Evolutionary conservation across 1,284 basidiomycete genomes (phyloP), one percentile per base, ranked within the genome.

Genomic region (Cystodermella granulosa): DNA sequence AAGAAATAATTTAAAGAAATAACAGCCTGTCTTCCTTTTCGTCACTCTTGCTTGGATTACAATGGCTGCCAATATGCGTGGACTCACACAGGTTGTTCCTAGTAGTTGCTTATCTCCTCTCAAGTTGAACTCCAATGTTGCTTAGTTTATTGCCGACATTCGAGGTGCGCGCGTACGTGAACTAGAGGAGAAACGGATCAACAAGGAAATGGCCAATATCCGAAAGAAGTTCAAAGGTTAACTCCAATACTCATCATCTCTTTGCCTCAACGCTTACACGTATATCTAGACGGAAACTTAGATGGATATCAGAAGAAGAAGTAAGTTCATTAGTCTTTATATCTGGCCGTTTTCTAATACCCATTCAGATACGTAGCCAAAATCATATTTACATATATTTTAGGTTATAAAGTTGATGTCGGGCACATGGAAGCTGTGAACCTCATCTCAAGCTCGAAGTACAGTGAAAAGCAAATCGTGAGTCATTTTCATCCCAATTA

Each of bases 201-300:
- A 98, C 72, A 93, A 96, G 67, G 96, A 99, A 72, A 98, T 99
- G 95, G 95, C 96, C 1, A 97, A 98, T 62, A 98, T 99, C 56
- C 79, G 96, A 46, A 93, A 95, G 75, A 94, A 97, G 70, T 98
- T 99, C 77, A 97, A 97, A 79, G 88, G 91, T 87, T 34, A 20
- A 50, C 46, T 46, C 48, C 63, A 56, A 23, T 35, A 24, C 20
- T 39, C 16, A 24, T 41, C 36, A 42, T 37, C 23, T n/a, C 28
- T 31, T 13, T 24, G 23, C 21, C 14, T 13, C 20, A 18, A 21
- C 28, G 28, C 34, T 17, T 21, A 11, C n/a, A 14, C 14, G 24
- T 13, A 20, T 34, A 22, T 53, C 14, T 59, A 93, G 95, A 98
- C 59, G 95, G 94, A 16, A 94, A 94, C 62, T 71, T 98, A 55